Base-by-base conservation (phyloP, 2,329 filamentous ascomycete species). In the Ceratocystis papillata region DNA sequence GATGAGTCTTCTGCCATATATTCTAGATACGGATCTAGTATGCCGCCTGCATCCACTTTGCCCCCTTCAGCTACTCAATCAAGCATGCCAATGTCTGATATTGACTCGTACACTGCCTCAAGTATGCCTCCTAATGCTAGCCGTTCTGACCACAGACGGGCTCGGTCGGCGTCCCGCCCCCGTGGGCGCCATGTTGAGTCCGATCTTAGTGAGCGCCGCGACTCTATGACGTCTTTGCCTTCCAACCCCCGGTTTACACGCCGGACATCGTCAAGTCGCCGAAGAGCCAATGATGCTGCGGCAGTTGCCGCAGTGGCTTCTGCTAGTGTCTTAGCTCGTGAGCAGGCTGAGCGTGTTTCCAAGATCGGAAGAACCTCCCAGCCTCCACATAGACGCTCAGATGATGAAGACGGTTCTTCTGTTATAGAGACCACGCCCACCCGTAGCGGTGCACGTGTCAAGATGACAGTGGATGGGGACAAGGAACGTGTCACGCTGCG, bases 401-500 rank as follows among this genome's bases (percentile, higher is more conserved):
- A 67, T 12, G 66, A 67, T 5, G 66, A 67, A 8, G 62, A 68
- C 44, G 61, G 57, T 8, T 37, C 50, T 28, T 73, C 77, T 41
- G 74, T 77, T 41, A 74, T 74, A 28, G 77, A 76, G 65, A 75
- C 75, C 63, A 76, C 76, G 30, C 76, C 75, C 5, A 73, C 73
- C 4, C 76, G 78, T 41, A 77, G 81, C 2, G 77, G 83, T 41
- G 83, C 81, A 71, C 80, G 86, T 67, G 84, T 83, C 72, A 62
- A 66, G 33, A 75, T 86, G 66, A 82, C 81, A 71, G 77, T 86
- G 60, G 80, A 67, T 17, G 25, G 30, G 8, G 67, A 85, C 69
- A 81, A 84, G 69, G 83, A 87, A 70, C 79, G 78, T 69, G 79
- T 87, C 66, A 87, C 84, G 15, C 75, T 87, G 53, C 79, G 84